Conservation (phyloP, 2,329 filamentous ascomycete genomes). For the Didymella arachidicola region DNA sequence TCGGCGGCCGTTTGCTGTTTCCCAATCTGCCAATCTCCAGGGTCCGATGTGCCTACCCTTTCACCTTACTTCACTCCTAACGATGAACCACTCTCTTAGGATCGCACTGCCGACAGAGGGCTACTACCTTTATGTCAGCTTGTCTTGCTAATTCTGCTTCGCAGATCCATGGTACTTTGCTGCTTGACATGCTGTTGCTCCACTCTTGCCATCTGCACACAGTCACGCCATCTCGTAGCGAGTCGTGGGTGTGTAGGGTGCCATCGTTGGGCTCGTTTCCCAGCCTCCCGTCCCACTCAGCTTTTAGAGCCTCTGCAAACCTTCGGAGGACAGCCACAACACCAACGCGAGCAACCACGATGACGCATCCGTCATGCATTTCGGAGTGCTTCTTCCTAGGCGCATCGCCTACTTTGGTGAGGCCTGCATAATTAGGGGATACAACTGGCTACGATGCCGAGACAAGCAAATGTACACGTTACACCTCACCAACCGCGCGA, state of each 20-base stretch:
- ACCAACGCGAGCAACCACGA: not conserved
- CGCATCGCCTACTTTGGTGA: not conserved
- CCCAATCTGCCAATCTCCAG: not conserved
- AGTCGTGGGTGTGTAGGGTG: not conserved
- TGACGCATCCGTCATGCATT: not conserved
- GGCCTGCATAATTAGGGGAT: not conserved
- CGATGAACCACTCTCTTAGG: not conserved
- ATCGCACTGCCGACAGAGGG: not conserved
- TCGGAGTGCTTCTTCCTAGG: not conserved
- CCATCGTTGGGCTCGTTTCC: no score
- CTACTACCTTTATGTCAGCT: not conserved
- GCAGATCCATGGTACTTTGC: not conserved
- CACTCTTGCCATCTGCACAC: not conserved
- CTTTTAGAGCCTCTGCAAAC: not conserved
- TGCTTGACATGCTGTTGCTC: not conserved
- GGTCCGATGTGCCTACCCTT: not conserved
- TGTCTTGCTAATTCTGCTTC: not conserved
- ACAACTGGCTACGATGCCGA: not conserved
- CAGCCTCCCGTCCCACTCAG: not conserved
- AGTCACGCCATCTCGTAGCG: not conserved
- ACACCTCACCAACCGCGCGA: not conserved
- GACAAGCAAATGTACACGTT: not conserved
- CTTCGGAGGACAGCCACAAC: no score
- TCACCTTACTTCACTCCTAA: not conserved
- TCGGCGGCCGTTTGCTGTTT: not conserved